Conservation (phyloP, 345 rosid species). For the Eucalyptus albens region DNA sequence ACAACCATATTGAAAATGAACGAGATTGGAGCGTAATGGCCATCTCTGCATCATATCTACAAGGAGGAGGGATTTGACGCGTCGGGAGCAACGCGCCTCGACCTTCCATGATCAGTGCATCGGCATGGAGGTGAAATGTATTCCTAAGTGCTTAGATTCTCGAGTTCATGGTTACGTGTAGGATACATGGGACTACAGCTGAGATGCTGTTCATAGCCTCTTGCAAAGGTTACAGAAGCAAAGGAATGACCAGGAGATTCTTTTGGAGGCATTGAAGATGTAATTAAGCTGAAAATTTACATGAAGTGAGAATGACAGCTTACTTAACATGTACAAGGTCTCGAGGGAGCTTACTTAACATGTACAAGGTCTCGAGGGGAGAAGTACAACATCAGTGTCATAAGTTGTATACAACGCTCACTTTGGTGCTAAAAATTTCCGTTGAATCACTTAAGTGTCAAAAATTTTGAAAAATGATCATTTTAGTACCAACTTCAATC, state of each 20-base stretch:
- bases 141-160: background rate
- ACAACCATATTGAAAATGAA: background rate
- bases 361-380: constrained; percentile 26
- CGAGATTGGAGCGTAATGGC: background rate
- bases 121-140: background rate
- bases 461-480: no score
- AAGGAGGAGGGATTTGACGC: background rate
- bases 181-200: background rate
- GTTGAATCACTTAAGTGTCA: no score
- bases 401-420: rapidly evolving
- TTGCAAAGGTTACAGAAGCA: background rate
- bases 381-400: no score
- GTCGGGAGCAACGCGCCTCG: background rate
- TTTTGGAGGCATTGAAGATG: background rate
- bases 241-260: background rate
- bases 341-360: constrained; percentile 15
- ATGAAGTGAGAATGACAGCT: background rate
- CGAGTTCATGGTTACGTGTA: background rate
- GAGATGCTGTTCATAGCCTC: background rate
- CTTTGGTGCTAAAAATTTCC: no score
- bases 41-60: background rate
- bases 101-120: background rate
- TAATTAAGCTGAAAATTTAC: background rate
- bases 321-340: background rate
- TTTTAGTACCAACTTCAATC: no score